Conservation (phyloP, 345 rosid species). For the Lumnitzera racemosa region DNA sequence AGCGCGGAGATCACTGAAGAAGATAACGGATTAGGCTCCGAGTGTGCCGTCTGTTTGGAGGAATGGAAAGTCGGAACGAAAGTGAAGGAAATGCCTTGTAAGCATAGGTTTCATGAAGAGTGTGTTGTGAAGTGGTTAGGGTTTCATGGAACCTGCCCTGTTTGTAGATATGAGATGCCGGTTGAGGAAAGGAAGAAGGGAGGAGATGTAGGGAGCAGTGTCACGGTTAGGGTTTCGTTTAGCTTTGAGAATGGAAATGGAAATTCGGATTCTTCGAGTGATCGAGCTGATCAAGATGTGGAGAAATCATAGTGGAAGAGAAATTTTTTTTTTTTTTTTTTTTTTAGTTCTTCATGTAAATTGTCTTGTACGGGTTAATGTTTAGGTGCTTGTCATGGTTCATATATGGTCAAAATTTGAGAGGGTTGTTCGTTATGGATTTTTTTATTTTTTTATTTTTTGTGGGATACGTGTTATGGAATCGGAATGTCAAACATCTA, state of each 20-base stretch:
- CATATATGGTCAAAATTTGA: too few species aligned
- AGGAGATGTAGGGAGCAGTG: slow-evolving; percentile 25
- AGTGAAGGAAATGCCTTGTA: slow-evolving; percentile 75
- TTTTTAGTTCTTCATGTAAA: neutral
- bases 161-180: slow-evolving; percentile 77
- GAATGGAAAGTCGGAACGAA: slow-evolving; percentile 33
- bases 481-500: too few species aligned
- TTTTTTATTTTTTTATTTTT: too few species aligned
- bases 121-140: slow-evolving; percentile 77
- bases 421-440: too few species aligned
- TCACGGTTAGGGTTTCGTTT: slow-evolving; percentile 51
- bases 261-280: neutral
- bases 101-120: slow-evolving; percentile 60
- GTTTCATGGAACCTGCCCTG: slow-evolving; percentile 79
- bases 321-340: neutral
- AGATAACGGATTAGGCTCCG: slow-evolving; percentile 23
- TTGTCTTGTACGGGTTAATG: neutral
- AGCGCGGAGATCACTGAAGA: slow-evolving; percentile 24
- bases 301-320: neutral
- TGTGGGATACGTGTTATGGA: too few species aligned
- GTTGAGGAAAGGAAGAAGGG: slow-evolving; percentile 36
- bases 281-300: slow-evolving; percentile 15
- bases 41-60: slow-evolving; percentile 71
- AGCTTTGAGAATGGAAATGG: slow-evolving; percentile 20
- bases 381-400: too few species aligned